Conservation (phyloP, 352 stramenopile species). For the Globisporangium cederbergense region DNA sequence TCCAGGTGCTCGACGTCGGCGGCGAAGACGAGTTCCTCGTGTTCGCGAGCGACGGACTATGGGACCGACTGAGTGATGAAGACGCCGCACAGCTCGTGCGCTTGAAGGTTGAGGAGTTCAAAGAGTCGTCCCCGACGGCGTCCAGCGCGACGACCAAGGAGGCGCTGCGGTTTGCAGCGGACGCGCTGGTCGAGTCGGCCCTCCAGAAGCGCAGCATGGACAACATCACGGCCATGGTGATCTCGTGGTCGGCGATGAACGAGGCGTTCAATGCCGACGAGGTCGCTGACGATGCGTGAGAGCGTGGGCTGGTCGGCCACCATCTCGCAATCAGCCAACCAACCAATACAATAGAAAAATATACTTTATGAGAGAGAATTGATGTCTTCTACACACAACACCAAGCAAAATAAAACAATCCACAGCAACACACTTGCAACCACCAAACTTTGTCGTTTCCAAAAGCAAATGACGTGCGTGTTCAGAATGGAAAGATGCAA, state of each 20-base stretch:
- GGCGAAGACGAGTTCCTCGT: conserved; percentile 55
- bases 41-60: conserved; percentile 76
- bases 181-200: conserved; percentile 63
- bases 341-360: conserved; percentile 5
- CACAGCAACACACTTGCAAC: neutral
- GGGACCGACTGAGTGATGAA: conserved; percentile 72
- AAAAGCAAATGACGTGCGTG: conserved; percentile 1
- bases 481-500: neutral
- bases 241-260: conserved; percentile 36
- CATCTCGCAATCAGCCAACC: neutral
- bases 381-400: conserved; percentile 4
- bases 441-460: neutral
- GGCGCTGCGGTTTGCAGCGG: conserved; percentile 50
- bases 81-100: conserved; percentile 58
- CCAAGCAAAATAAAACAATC: neutral
- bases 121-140: conserved; percentile 11
- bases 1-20: conserved; percentile 61
- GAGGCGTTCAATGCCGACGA: conserved; percentile 19
- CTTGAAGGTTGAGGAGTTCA: conserved; percentile 48
- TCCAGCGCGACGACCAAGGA: conserved; percentile 35
- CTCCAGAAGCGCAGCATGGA: conserved; percentile 72
- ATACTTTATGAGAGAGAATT: conserved; percentile 10
- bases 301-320: neutral
- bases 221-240: conserved; percentile 82
- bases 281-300: conserved; percentile 16